Base-by-base conservation (phyloP, 129 eudicot genomes). In the Tagetes erecta region DNA sequence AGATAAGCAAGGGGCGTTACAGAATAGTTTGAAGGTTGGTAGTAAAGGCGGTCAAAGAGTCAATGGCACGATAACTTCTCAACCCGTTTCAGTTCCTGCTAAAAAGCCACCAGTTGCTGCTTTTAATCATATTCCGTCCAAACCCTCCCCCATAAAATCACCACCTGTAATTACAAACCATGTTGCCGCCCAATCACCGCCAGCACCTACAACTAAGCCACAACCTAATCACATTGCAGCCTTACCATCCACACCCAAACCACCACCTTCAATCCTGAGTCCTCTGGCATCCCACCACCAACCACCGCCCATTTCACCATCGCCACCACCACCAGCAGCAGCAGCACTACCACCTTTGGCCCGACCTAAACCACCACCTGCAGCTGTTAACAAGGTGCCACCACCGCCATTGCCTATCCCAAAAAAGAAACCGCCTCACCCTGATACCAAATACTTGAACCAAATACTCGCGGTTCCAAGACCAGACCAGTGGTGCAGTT, bases 381-480 rank as follows among this genome's bases (percentile, higher is more conserved):
- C 79, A 6, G 78, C 42, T 5, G 68, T 79, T 34, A 85, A 87
- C 80, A 84, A 87, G 74, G 75, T 44, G 33, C 78, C 59, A 42
- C 67, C 83, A 55, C 80, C 81, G 41, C 60, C 76, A 55, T 1
- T 71, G 50, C 77, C 81, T 33, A 39, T 33, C 5, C 67, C 78
- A 31, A 51, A 51, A 59, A 66, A 73, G 73, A 81, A 70, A 79
- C 82, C 88, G 8, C 88, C 87, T 4, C 96, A 91, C 81, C 94
- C 97, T 20, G 97, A 91, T 74, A 74, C 86, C 70, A 91, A 82
- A 78, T 84, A 83, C 80, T 67, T 91, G 70, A 75, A 58, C 60
- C 84, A 82, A 79, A 80, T 83, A 67, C 86, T 85, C 35, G 34
- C 84, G 46, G 87, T 83, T 44, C 87, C 89, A 9, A 73, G 64